Evolutionary conservation across 331 rosid species (phyloP).

Genomic region (Quercus tomentella): DNA sequence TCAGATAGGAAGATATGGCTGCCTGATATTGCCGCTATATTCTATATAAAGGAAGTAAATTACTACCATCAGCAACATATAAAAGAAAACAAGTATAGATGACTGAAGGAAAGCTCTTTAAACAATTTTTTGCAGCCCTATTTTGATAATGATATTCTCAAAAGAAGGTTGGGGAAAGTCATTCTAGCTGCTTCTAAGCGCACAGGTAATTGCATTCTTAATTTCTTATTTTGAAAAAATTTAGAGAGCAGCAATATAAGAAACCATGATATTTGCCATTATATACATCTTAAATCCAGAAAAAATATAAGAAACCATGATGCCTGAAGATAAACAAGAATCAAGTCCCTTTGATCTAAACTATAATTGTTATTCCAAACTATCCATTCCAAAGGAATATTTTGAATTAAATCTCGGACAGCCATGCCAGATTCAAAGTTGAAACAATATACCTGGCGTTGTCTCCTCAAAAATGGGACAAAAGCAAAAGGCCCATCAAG

Average conservation of each 20-base stretch:
- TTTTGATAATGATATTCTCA: neutral
- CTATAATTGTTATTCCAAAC: neutral
- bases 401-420: neutral
- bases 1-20: slow-evolving; percentile 47
- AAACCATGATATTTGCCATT: neutral
- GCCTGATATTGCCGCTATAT: slow-evolving; percentile 48
- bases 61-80: slow-evolving; percentile 13
- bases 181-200: neutral
- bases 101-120: neutral
- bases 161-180: neutral
- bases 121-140: neutral
- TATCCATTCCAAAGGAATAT: slow-evolving; percentile 12
- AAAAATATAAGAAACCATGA: neutral
- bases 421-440: neutral
- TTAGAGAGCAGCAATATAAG: neutral
- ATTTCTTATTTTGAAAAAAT: neutral
- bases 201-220: neutral
- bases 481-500: slow-evolving; percentile 58
- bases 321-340: neutral
- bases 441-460: slow-evolving; percentile 49
- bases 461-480: slow-evolving; percentile 54
- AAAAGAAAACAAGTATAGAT: neutral
- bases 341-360: neutral
- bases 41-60: slow-evolving; percentile 35
- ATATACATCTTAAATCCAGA: neutral